Conservation (phyloP, 2,329 filamentous ascomycete genomes). For the Nigrospora oryzae region DNA sequence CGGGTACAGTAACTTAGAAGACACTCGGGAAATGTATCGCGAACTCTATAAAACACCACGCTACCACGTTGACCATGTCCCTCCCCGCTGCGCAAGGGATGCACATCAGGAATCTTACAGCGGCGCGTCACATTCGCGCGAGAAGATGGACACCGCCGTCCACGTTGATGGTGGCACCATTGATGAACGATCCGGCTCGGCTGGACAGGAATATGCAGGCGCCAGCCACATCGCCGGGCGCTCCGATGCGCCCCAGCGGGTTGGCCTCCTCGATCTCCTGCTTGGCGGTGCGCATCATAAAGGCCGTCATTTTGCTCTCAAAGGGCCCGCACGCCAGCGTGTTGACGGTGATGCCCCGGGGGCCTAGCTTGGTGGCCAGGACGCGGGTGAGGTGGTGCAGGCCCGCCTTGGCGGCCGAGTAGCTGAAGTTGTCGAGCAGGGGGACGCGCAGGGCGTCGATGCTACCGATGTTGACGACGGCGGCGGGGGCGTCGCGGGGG, state of each 20-base stretch:
- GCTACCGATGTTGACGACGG: constrained; percentile 57
- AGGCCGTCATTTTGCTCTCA: constrained; percentile 60
- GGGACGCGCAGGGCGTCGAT: constrained; percentile 56
- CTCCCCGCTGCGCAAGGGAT: too few species aligned
- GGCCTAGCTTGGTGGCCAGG: constrained; percentile 51
- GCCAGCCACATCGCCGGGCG: constrained; percentile 60
- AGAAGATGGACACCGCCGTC: constrained; percentile 46
- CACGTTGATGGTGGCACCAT: constrained; percentile 54
- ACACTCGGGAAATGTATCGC: too few species aligned
- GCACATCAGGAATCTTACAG: too few species aligned
- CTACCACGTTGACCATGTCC: too few species aligned
- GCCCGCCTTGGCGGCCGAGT: constrained; percentile 54
- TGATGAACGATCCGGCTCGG: constrained; percentile 57
- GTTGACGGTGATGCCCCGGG: constrained; percentile 54
- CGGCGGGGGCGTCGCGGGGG: constrained; percentile 37
- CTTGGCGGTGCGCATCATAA: constrained; percentile 45
- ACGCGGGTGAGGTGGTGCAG: constrained; percentile 55
- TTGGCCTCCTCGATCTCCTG: constrained; percentile 48
- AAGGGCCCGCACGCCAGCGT: constrained; percentile 66
- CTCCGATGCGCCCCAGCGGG: constrained; percentile 60
- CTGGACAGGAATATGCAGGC: constrained; percentile 63
- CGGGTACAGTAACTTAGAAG: too few species aligned
- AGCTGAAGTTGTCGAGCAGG: constrained; percentile 49
- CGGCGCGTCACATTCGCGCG: constrained; percentile 30
- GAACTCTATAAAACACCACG: too few species aligned